Base-by-base conservation (phyloP, 2,329 filamentous ascomycete genomes). In the Mollisia scopiformis region DNA sequence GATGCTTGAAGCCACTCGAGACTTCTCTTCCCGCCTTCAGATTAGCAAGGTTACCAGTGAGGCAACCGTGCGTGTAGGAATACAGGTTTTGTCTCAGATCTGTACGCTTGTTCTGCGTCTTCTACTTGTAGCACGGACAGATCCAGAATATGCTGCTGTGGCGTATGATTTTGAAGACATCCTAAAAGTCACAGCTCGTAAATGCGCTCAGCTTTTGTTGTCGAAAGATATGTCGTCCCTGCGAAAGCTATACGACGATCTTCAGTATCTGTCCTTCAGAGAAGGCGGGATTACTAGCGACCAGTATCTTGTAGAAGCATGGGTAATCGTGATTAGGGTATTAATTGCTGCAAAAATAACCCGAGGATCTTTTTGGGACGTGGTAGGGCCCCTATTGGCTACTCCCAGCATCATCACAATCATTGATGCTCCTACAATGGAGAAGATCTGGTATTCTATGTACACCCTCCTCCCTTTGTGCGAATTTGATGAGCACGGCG, bases 401-500 rank as follows among this genome's bases (percentile, higher is more conserved):
- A 68, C 70, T 16, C 65, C 76, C 1, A 72, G 74, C 23, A 66
- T 75, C 1, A 72, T 73, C 2, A 75, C 76, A 23, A 59, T 69
- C 19, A 68, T 68, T 1, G 78, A 88, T 66, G 79, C 78, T 7
- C 74, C 76, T 16, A 68, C 72, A 1, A 79, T 88, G 53, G 88
- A 90, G 71, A 72, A 72, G 10, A 68, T 82, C 3, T 90, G 88
- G 88, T 77, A 80, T 58, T 76, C 75, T 21, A 75, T 88, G 71
- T 89, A 89, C 64, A 80, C 80, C 1, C 75, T 90, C 2, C 76
- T 90, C 7, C 87, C 88, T 1, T 75, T 90, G 0, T 77, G 78
- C 25, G 86, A 88, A 61, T 86, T 90, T 66, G 82, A 87, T 66
- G 76, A 79, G 54, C 68, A 71, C 13, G 88, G 88, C 0, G 72